Base-by-base conservation (phyloP, 306 rosid genomes). In the Myrica gale region DNA sequence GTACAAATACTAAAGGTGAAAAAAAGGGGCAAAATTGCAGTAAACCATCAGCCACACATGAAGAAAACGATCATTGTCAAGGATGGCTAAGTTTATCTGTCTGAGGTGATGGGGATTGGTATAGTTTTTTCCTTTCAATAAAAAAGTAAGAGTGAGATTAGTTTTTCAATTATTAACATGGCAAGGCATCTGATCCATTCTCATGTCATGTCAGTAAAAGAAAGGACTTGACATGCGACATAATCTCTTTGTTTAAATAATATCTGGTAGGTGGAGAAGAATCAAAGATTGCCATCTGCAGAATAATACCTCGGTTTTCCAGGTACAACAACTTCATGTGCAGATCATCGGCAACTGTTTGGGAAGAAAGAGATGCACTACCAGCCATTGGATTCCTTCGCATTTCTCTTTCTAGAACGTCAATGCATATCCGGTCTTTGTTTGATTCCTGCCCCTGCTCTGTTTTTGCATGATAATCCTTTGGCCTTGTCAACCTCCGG, bases 351-450 rank as follows among this genome's bases (percentile, higher is more conserved):
- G 85, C 78, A 17, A 82, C 68, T 68, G 80, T 68, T 75, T 87
- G 83, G 15, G 96, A 79, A 53, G 79, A 78, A 71, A 70, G 77
- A 39, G 85, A 76, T 46, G 85, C 44, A 54, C 79, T 78, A 68
- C 77, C 92, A 46, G 88, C 63, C 73, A 79, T 65, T 5, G 97
- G 87, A 79, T 26, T 89, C 76, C 90, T 88, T 62, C 82, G 84
- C 97, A 96, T 88, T 82, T 88, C 99, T 83, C 98, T 88, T 76
- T 89, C 93, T 3, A 96, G 82, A 68, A 92, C 87, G 68, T 89
- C 97, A 48, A 96, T 88, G 87, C 99, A 96, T 17, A 96, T 83
- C 77, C 89, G 78, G 80, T 96, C 96, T 60, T 85, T 92, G 87
- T 96, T 91, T 54, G 98, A 81, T 76, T 88, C 92, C 85, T 90